Percentiles rank a stretch among this genome's conserved stretches.
Conservation (phyloP, 768 basidiomycete species). For the Pisolithus microcarpus region DNA sequence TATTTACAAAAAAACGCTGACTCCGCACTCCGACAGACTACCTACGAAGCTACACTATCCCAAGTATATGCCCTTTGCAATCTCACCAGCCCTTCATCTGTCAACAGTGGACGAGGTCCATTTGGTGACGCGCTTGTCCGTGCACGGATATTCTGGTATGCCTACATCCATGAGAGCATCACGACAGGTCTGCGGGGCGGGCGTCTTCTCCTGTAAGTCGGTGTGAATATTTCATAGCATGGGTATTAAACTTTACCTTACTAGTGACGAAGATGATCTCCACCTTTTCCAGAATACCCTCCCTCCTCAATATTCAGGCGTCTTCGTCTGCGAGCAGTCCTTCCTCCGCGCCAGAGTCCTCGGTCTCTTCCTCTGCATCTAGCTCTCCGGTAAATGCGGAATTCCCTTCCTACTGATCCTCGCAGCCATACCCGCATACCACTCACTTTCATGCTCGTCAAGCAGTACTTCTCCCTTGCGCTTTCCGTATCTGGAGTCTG, state of each 20-base stretch:
- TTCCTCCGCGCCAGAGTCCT: slow-evolving; percentile 25
- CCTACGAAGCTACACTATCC: slow-evolving; percentile 77
- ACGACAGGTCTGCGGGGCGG: slow-evolving; percentile 80
- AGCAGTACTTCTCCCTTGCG: slow-evolving; percentile 60
- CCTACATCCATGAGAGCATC: slow-evolving; percentile 78
- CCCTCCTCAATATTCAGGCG: slow-evolving; percentile 33
- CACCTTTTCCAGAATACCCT: slow-evolving; percentile 62
- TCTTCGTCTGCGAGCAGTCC: slow-evolving; percentile 21
- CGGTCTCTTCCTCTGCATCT: slow-evolving; percentile 29
- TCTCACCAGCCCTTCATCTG: slow-evolving; percentile 36
- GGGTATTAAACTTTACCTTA: slow-evolving; percentile 2
- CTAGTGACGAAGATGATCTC: slow-evolving; percentile 71
- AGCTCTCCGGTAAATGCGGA: slow-evolving; percentile 16
- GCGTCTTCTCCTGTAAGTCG: slow-evolving; percentile 66
- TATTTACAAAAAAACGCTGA: not conserved
- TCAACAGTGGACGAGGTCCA: slow-evolving; percentile 43
- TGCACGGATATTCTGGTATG: slow-evolving; percentile 85
- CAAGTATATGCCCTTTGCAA: slow-evolving; percentile 76
- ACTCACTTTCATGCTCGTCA: slow-evolving; percentile 45
- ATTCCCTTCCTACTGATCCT: slow-evolving; percentile 19
- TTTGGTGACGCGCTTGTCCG: slow-evolving; percentile 58
- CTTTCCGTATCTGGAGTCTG: slow-evolving; percentile 72
- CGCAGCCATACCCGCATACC: slow-evolving; percentile 26
- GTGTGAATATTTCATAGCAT: not conserved
- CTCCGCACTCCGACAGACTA: slow-evolving; percentile 35